Evolutionary conservation across 1,284 basidiomycete species (phyloP).

Genomic region (Trichosporon coremiiforme): DNA sequence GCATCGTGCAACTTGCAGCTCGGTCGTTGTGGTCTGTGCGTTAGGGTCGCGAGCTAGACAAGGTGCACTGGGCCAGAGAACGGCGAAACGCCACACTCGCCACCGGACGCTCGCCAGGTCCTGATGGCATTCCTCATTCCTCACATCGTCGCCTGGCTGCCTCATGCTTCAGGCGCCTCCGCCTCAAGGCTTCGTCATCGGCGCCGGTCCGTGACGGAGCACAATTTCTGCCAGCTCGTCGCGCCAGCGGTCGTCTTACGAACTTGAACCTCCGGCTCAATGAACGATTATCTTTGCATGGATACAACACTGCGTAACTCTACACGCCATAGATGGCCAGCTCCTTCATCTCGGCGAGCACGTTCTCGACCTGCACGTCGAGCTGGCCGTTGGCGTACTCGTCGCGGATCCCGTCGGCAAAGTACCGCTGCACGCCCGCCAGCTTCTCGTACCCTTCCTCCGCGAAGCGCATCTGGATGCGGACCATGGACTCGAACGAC

Average conservation of each 20-base stretch:
- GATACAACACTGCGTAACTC: conserved; percentile 18
- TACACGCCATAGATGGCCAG: conserved; percentile 74
- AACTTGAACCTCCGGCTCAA: too few species aligned
- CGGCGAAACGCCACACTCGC: conserved; percentile 8
- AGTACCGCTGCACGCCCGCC: conserved; percentile 94
- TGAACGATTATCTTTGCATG: conserved; percentile 1
- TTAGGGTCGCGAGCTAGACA: background rate
- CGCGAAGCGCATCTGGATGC: conserved; percentile 95
- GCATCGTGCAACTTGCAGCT: background rate
- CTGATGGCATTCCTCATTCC: background rate
- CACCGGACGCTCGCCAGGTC: background rate
- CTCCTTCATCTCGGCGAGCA: conserved; percentile 94
- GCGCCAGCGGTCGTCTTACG: background rate
- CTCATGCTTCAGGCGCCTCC: too few species aligned
- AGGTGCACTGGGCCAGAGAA: background rate
- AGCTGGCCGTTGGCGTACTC: conserved; percentile 96
- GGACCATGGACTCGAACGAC: conserved; percentile 97
- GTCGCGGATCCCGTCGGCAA: conserved; percentile 83
- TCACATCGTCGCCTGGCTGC: background rate
- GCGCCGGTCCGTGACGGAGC: background rate
- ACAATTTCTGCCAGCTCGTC: background rate
- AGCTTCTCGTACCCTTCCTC: conserved; percentile 98
- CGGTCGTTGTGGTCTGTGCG: conserved; percentile 8
- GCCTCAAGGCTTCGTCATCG: background rate
- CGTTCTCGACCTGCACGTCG: conserved; percentile 92